A percentile compares a stretch with the other conserved stretches of the same genome.
Evolutionary conservation across 2,329 filamentous ascomycete species (phyloP).

Genomic region (Pyricularia sp.): DNA sequence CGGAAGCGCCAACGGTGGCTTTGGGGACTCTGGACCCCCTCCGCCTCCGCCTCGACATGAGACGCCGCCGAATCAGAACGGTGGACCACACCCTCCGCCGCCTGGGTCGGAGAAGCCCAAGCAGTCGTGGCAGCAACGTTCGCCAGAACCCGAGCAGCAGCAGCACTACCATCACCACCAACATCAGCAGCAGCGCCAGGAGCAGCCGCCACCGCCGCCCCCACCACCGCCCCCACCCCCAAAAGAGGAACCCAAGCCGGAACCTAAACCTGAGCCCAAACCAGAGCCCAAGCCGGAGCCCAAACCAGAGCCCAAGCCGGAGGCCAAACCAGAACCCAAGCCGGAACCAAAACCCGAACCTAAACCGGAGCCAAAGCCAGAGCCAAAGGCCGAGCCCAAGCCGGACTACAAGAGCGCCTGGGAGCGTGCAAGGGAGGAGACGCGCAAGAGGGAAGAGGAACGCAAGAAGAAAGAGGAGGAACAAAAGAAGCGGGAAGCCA

Average conservation of each 20-base stretch:
- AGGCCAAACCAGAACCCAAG: constrained; percentile 15
- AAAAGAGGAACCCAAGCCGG: too few species aligned
- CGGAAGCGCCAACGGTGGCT: constrained; percentile 18
- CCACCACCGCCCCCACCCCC: too few species aligned
- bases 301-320: too few species aligned
- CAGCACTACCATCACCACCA: too few species aligned
- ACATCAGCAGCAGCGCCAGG: too few species aligned
- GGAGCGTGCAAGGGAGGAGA: constrained; percentile 63
- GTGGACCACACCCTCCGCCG: constrained; percentile 4
- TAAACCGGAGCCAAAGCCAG: constrained; percentile 15
- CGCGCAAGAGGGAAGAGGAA: constrained; percentile 52
- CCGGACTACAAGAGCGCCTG: constrained; percentile 41
- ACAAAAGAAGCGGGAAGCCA: constrained; percentile 48
- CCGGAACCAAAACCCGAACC: neutral
- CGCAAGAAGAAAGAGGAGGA: constrained; percentile 52
- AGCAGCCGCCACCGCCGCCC: too few species aligned
- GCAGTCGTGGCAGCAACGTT: constrained; percentile 14
- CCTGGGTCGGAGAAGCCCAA: constrained; percentile 12
- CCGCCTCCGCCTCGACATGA: constrained; percentile 14
- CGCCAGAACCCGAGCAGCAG: constrained; percentile 13
- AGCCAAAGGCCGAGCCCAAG: constrained; percentile 12
- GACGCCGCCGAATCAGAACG: constrained; percentile 13
- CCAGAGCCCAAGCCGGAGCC: too few species aligned
- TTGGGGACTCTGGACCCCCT: constrained; percentile 15
- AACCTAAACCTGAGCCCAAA: too few species aligned